These are phyloP conservation scores for Candolleomyces efflorescens DNA, from an alignment of 768 basidiomycete species.

Conservation along the genomic window DNA sequence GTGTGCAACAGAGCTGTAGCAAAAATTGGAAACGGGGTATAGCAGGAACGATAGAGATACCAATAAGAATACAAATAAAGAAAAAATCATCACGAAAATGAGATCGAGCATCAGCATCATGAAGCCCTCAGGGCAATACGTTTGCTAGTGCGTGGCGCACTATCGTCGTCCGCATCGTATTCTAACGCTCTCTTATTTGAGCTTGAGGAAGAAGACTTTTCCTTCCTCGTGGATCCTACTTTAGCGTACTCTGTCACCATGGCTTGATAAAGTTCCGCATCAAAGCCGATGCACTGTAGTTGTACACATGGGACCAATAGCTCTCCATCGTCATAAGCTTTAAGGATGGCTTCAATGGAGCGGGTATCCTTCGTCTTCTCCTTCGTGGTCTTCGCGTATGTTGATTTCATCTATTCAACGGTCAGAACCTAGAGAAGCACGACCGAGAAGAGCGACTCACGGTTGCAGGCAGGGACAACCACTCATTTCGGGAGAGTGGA, in stretches of 20 bases:
- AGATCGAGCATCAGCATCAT: too few relatives aligned
- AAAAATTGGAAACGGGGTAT: too few relatives aligned
- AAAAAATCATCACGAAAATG: too few relatives aligned
- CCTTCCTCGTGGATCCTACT: background rate
- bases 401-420: conserved; percentile 23
- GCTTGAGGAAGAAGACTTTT: conserved; percentile 3
- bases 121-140: too few relatives aligned
- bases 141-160: background rate
- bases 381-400: conserved; percentile 35
- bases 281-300: conserved; percentile 42
- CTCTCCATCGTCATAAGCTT: conserved; percentile 41
- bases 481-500: conserved; percentile 41
- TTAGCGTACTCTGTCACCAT: conserved; percentile 4
- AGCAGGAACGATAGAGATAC: too few relatives aligned
- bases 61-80: too few relatives aligned
- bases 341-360: conserved; percentile 27
- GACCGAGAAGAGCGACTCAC: conserved; percentile 24
- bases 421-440: background rate
- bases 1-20: too few relatives aligned
- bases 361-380: conserved; percentile 33
- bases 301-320: conserved; percentile 45
- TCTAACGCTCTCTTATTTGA: conserved; percentile 9
- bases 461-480: conserved; percentile 33
- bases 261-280: conserved; percentile 33
- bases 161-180: conserved; percentile 6